These are phyloP conservation scores for Cordyceps farinosa DNA, from an alignment of 2,329 filamentous ascomycete genomes.

Conservation along the genomic window DNA sequence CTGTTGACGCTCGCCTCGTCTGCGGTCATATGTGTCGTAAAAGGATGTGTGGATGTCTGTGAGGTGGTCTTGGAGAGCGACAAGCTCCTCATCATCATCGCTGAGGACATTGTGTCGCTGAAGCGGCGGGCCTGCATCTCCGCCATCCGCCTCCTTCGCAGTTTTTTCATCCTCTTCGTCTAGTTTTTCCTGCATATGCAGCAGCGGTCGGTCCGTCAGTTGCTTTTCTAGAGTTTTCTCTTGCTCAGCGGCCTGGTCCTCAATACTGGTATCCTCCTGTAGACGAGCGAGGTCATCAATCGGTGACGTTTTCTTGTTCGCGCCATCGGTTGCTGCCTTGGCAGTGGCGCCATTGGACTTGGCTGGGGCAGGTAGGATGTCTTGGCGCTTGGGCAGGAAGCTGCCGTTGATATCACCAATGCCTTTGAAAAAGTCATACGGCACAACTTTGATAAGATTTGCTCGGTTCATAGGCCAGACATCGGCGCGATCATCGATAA, in stretches of 20 bases:
- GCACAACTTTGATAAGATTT: slow-evolving; percentile 90
- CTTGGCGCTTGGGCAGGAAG: slow-evolving; percentile 77
- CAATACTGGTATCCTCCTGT: slow-evolving; percentile 64
- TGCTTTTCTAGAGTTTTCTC: slow-evolving; percentile 85
- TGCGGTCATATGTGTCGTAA: slow-evolving; percentile 75
- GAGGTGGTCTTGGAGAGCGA: slow-evolving; percentile 71
- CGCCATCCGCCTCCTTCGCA: slow-evolving; percentile 26
- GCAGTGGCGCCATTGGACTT: slow-evolving; percentile 24
- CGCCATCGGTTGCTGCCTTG: slow-evolving; percentile 12
- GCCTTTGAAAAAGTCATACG: slow-evolving; percentile 97
- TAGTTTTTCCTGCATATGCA: slow-evolving; percentile 88
- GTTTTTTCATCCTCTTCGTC: slow-evolving; percentile 66
- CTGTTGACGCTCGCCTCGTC: slow-evolving; percentile 36
- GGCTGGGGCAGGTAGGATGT: slow-evolving; percentile 40
- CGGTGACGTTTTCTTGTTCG: slow-evolving; percentile 39
- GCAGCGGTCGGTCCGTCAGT: slow-evolving; percentile 78
- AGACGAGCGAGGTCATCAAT: slow-evolving; percentile 76
- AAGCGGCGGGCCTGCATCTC: slow-evolving; percentile 32
- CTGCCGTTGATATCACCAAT: slow-evolving; percentile 99
- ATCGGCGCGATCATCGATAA: slow-evolving; percentile 95
- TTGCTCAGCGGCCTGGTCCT: slow-evolving; percentile 78
- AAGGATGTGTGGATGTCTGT: slow-evolving; percentile 73
- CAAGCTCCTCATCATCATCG: slow-evolving; percentile 82
- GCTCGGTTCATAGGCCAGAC: slow-evolving; percentile 89
- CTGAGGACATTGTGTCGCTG: slow-evolving; percentile 72